These are phyloP conservation scores for Phytophthora lateralis DNA, from an alignment of 352 stramenopile species.

Conservation along the genomic window DNA sequence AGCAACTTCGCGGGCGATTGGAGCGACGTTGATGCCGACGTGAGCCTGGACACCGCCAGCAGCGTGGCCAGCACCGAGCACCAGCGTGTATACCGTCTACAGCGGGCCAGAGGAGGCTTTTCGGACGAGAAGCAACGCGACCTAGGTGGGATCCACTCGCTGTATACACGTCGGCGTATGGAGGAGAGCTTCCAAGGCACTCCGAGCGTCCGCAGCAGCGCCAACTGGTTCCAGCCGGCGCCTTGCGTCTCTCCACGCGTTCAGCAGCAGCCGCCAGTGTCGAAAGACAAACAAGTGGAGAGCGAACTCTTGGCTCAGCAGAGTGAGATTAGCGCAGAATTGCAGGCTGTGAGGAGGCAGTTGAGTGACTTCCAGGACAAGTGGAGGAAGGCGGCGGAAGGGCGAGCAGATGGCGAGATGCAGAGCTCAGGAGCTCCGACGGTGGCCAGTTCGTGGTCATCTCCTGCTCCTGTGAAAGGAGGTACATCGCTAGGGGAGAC, in stretches of 20 bases:
- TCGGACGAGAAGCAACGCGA: slow-evolving; percentile 16
- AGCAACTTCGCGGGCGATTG: slow-evolving; percentile 32
- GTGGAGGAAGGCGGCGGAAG: slow-evolving; percentile 33
- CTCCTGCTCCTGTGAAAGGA: slow-evolving; percentile 4
- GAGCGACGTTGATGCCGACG: slow-evolving; percentile 43
- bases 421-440: slow-evolving; percentile 20
- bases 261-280: slow-evolving; percentile 10
- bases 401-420: slow-evolving; percentile 6
- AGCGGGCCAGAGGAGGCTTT: slow-evolving; percentile 25
- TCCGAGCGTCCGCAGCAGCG: slow-evolving; percentile 21
- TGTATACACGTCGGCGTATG: slow-evolving; percentile 40
- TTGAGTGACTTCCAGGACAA: slow-evolving; percentile 52
- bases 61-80: slow-evolving; percentile 42
- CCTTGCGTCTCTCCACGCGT: slow-evolving; percentile 23
- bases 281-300: slow-evolving; percentile 10
- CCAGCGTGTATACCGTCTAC: slow-evolving; percentile 42
- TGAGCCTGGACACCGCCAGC: slow-evolving; percentile 41
- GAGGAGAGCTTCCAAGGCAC: slow-evolving; percentile 16
- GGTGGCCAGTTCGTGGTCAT: slow-evolving; percentile 26
- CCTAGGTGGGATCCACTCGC: slow-evolving; percentile 36
- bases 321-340: slow-evolving; percentile 38
- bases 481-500: background rate
- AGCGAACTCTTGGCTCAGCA: slow-evolving; percentile 38
- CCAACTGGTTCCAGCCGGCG: slow-evolving; percentile 22
- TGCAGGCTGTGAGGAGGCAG: slow-evolving; percentile 52